Percentiles rank a stretch among this genome's conserved stretches.
phyloP scores from a whole-genome alignment of 1,139 yeast genomes.

The Pichia sp. region DNA sequence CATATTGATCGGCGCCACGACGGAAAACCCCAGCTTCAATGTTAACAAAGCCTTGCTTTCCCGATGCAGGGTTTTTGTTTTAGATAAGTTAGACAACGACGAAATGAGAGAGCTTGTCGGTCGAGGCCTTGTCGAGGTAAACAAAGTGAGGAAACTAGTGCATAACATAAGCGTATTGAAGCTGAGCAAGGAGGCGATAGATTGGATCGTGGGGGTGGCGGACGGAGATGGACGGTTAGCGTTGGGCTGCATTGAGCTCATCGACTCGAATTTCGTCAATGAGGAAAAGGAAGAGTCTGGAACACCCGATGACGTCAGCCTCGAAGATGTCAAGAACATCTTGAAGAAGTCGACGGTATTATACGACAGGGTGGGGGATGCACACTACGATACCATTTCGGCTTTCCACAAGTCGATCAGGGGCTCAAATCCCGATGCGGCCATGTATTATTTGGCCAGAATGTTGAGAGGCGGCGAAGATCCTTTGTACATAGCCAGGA shows the following conservation, averaged over 20 bases:
- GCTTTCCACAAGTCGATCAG: constrained; percentile 90
- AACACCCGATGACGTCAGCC: constrained; percentile 23
- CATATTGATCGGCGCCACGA: constrained; percentile 86
- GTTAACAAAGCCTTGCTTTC: constrained; percentile 83
- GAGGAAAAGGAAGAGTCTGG: not conserved
- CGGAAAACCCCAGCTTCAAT: constrained; percentile 94
- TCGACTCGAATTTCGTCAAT: constrained; percentile 36
- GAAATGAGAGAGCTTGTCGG: constrained; percentile 58
- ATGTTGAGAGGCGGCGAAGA: constrained; percentile 94
- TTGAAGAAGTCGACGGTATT: constrained; percentile 53
- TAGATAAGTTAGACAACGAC: constrained; percentile 55
- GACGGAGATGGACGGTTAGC: constrained; percentile 90
- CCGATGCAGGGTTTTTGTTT: constrained; percentile 79
- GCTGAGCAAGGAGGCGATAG: constrained; percentile 53
- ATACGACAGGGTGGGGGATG: constrained; percentile 86
- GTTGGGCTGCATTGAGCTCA: constrained; percentile 66
- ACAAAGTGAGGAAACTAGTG: constrained; percentile 49
- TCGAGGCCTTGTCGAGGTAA: constrained; percentile 59
- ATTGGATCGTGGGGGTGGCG: constrained; percentile 70
- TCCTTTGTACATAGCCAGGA: constrained; percentile 83
- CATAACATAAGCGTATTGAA: constrained; percentile 40
- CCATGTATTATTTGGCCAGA: constrained; percentile 76
- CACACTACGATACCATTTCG: constrained; percentile 89
- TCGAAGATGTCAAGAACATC: constrained; percentile 36
- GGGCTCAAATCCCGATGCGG: constrained; percentile 86